Conservation (phyloP, 805 yeast genomes). For the Yamadazyma akitaensis region DNA sequence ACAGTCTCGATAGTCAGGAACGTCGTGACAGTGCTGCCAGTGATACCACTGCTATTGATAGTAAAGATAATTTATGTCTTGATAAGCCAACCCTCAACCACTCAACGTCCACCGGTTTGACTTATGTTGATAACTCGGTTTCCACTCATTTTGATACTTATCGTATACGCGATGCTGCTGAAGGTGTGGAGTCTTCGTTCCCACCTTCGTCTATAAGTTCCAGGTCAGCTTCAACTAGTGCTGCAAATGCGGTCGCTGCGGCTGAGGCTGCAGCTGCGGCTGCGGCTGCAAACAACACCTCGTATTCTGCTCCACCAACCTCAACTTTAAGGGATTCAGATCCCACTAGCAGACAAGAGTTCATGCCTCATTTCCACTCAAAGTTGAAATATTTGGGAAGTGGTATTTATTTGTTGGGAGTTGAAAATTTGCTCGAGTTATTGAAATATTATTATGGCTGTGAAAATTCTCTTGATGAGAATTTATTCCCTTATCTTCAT, state of each 20-base stretch:
- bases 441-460: constrained; percentile 17
- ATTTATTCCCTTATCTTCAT: constrained; percentile 35
- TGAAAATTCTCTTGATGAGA: constrained; percentile 8
- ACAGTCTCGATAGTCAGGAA: constrained; percentile 12
- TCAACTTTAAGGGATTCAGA: not conserved
- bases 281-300: not conserved
- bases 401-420: constrained; percentile 4
- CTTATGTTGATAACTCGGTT: not conserved
- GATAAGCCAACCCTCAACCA: not conserved
- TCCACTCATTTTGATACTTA: not conserved
- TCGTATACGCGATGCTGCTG: not conserved
- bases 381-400: constrained; percentile 2
- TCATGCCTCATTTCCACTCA: constrained; percentile 3
- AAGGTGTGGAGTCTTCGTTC: not conserved
- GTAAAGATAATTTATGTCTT: constrained; percentile 6
- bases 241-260: not conserved
- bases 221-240: not conserved
- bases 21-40: constrained; percentile 14
- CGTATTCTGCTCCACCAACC: not conserved
- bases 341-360: not conserved
- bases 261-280: not conserved
- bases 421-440: constrained; percentile 14
- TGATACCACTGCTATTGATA: constrained; percentile 13
- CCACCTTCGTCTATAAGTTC: not conserved
- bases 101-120: too few species aligned